Base-by-base conservation (phyloP, 1,284 basidiomycete species). In the Malassezia restricta region DNA sequence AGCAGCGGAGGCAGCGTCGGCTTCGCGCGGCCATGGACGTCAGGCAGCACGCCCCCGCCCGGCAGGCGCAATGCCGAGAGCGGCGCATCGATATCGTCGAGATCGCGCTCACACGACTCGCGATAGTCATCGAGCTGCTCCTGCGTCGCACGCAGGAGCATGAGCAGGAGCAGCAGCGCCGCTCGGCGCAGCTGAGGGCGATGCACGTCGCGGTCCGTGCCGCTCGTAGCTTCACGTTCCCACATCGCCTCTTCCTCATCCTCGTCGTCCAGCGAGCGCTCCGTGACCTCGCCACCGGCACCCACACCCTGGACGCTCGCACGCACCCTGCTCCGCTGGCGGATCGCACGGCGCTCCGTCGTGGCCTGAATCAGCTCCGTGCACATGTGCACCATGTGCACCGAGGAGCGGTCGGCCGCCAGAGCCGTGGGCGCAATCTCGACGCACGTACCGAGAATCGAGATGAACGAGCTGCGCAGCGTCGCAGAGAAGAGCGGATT, bases 401-500 rank as follows among this genome's bases (percentile, higher is more conserved):
- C 37, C 3, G 60, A 44, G 40, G 56, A 54, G 8, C 64, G 56
- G 9, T 43, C 43, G 2, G 54, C 41, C 15, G 61, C 59, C 42
- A 73, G 50, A 6, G 57, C 64, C 12, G 47, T 5, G 2, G 70
- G 67, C 0, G 50, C 56, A 3, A 66, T 59, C 46, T 73, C 70
- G n/a, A 73, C 61, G 20, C 59, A 57, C 1, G 70, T 71, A 1
- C 68, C 70, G 14, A 73, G 43, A 9, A 71, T 57, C 6, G 67
- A 63, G 12, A 73, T 33, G 14, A 66, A 63, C 14, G 67, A 70
- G 11, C 59, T 60, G 11, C 65, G 55, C 31, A 73, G 32, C 20
- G 68, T 63, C 9, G 64, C 63, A 1, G 70, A 61, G 40, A 62
- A 39, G 3, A 55, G 12, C 7, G 57, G 43, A 42, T 70, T 59